Conservation (phyloP, 208 protist genomes). For the Crithidia thermophila region DNA sequence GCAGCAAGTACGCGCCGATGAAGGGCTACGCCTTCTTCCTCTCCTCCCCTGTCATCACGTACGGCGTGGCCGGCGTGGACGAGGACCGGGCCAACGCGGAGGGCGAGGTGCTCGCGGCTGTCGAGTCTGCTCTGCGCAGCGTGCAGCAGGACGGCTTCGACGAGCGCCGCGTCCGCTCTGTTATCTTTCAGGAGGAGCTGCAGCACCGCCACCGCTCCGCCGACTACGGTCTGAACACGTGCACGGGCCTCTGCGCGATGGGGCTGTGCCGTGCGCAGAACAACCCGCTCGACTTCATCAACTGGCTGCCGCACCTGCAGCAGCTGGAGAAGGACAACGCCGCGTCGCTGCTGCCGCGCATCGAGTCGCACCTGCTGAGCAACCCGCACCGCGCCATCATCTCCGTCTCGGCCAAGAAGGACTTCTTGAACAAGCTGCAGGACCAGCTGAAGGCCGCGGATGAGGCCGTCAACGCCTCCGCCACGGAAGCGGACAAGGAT, state of each 20-base stretch:
- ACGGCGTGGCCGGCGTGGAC: conserved; percentile 89
- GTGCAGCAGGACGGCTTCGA: conserved; percentile 85
- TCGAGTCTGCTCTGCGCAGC: conserved; percentile 56
- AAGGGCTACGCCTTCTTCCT: conserved; percentile 85
- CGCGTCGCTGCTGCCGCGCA: conserved; percentile 62
- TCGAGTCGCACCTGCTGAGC: conserved; percentile 64
- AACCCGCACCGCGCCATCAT: conserved; percentile 75
- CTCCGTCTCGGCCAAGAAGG: conserved; percentile 71
- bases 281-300: conserved; percentile 84
- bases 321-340: conserved; percentile 59
- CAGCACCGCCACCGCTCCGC: conserved; percentile 88
- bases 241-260: conserved; percentile 73
- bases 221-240: conserved; percentile 86
- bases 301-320: conserved; percentile 84
- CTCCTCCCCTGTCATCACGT: conserved; percentile 83
- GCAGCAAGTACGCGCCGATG: conserved; percentile 84
- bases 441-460: conserved; percentile 61
- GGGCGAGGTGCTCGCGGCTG: conserved; percentile 63
- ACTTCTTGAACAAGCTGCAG: conserved; percentile 67
- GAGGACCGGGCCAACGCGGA: conserved; percentile 59
- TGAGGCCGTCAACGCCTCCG: conserved; percentile 52
- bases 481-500: conserved; percentile 61
- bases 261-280: conserved; percentile 70
- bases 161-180: conserved; percentile 72
- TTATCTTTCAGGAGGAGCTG: conserved; percentile 91